A percentile compares a stretch with the other conserved stretches of the same genome.
phyloP scores from a whole-genome alignment of 495 filamentous ascomycete species.

The Hyaloscypha bicolor region DNA sequence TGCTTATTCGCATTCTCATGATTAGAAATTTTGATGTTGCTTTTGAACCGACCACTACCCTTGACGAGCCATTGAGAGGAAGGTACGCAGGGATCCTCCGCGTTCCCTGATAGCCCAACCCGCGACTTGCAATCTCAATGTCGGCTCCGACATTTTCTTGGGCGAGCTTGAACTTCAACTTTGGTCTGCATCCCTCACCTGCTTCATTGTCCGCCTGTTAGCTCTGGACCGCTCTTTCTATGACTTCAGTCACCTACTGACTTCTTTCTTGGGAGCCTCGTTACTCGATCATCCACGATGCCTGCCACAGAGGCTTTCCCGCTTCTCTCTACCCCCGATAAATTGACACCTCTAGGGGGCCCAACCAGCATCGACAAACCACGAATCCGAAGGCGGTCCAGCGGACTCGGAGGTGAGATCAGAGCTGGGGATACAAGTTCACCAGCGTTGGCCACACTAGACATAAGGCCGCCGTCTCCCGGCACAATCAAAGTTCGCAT shows the following conservation, averaged over 20 bases:
- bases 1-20: too few relatives aligned
- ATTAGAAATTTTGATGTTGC: too few relatives aligned
- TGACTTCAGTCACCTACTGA: neutral
- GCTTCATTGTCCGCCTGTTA: neutral
- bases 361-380: constrained; percentile 21
- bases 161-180: neutral
- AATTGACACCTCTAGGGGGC: constrained; percentile 21
- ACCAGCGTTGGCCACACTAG: constrained; percentile 32
- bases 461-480: constrained; percentile 32
- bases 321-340: constrained; percentile 26
- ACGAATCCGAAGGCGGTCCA: constrained; percentile 30
- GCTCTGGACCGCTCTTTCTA: neutral
- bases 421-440: constrained; percentile 35
- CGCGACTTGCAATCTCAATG: neutral
- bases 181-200: neutral
- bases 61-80: neutral
- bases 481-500: constrained; percentile 29
- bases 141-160: neutral
- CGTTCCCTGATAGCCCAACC: neutral
- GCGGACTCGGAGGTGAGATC: constrained; percentile 36
- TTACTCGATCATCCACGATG: constrained; percentile 6
- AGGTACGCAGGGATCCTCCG: neutral
- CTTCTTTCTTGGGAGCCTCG: neutral
- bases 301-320: constrained; percentile 32
- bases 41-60: too few relatives aligned